phyloP scores from a whole-genome alignment of 768 basidiomycete genomes.

The Tubosaeta sp. region DNA sequence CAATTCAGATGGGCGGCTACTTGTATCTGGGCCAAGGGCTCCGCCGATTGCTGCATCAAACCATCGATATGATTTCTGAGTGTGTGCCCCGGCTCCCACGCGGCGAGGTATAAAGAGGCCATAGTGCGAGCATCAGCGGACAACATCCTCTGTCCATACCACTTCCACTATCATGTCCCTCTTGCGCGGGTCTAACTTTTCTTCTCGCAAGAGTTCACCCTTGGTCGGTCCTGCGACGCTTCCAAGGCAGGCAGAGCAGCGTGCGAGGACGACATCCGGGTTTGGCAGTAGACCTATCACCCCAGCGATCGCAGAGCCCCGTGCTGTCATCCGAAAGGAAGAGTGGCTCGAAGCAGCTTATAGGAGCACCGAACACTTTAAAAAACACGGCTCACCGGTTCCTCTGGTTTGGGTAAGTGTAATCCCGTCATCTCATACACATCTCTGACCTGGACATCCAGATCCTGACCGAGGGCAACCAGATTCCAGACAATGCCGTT shows the following conservation, averaged over 20 bases:
- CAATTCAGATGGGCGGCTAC: background rate
- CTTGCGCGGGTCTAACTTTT: slow-evolving; percentile 7
- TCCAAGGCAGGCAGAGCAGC: background rate
- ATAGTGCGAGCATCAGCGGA: background rate
- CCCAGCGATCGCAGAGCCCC: slow-evolving; percentile 6
- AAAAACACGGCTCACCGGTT: slow-evolving; percentile 23
- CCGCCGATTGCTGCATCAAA: slow-evolving; percentile 11
- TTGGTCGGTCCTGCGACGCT: slow-evolving; percentile 13
- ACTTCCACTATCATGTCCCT: slow-evolving; percentile 17
- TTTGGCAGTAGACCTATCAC: slow-evolving; percentile 18
- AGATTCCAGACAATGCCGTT: slow-evolving; percentile 33
- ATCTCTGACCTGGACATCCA: background rate
- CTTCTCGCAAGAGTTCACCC: slow-evolving; percentile 4
- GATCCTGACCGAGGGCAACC: slow-evolving; percentile 28
- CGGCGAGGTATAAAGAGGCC: slow-evolving; percentile 14
- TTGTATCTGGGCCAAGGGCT: background rate
- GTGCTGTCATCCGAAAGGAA: slow-evolving; percentile 19
- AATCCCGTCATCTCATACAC: background rate
- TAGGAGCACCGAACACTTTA: slow-evolving; percentile 28
- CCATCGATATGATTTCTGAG: slow-evolving; percentile 5
- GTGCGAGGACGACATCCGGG: slow-evolving; percentile 16
- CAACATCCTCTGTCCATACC: background rate
- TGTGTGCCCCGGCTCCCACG: background rate
- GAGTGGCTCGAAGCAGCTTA: slow-evolving; percentile 29
- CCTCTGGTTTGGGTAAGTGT: slow-evolving; percentile 30